Percentiles rank a stretch among this genome's conserved stretches.
phyloP scores from a whole-genome alignment of 371 early-diverging fungal genomes.

The Syncephalis plumigaleata region DNA sequence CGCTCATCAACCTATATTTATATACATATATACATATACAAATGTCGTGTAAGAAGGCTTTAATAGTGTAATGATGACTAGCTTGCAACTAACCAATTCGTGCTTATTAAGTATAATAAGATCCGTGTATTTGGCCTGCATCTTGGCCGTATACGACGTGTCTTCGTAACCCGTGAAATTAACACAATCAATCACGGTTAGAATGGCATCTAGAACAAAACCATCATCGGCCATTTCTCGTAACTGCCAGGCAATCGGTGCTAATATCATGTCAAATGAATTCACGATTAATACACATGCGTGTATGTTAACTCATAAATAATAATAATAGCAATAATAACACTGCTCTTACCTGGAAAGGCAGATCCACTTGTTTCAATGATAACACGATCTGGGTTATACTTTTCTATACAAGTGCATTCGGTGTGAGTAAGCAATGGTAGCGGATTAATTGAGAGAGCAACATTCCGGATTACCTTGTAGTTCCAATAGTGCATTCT shows the following conservation, averaged over 20 bases:
- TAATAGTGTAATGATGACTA: background rate
- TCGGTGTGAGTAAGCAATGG: too few species aligned
- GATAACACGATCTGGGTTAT: constrained; percentile 78
- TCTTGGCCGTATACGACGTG: constrained; percentile 78
- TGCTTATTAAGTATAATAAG: constrained; percentile 87
- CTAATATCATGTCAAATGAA: constrained; percentile 13
- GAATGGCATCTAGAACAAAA: constrained; percentile 74
- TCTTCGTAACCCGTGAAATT: constrained; percentile 93
- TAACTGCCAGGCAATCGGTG: constrained; percentile 94
- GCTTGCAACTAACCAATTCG: constrained; percentile 35
- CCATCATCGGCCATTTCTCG: constrained; percentile 59
- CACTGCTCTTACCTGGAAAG: constrained; percentile 67
- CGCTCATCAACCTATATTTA: constrained; percentile 41
- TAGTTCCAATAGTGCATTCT: constrained; percentile 75
- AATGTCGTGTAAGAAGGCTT: background rate
- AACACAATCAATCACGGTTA: constrained; percentile 87
- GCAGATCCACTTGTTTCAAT: constrained; percentile 90
- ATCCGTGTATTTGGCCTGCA: constrained; percentile 92
- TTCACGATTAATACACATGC: too few species aligned
- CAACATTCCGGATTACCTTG: too few species aligned
- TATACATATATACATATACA: too few species aligned
- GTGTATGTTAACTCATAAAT: background rate
- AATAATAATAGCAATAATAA: background rate
- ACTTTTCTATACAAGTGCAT: constrained; percentile 62
- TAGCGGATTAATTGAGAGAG: too few species aligned